phyloP scores from a whole-genome alignment of 768 basidiomycete genomes.

The Candolleomyces aberdarensis region DNA sequence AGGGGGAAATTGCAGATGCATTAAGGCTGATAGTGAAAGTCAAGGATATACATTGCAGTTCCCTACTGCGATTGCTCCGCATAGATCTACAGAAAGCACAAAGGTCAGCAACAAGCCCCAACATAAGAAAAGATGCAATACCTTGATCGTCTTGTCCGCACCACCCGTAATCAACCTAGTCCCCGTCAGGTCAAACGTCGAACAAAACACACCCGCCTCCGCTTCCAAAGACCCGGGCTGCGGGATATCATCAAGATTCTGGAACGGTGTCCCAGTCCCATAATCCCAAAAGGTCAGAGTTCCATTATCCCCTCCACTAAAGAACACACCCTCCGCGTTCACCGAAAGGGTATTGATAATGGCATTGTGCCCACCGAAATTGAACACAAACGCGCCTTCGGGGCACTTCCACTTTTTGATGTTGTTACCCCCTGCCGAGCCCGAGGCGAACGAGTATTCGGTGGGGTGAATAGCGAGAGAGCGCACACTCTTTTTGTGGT shows the following conservation, averaged over 20 bases:
- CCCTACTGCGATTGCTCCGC: slow-evolving; percentile 63
- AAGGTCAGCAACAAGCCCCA: not conserved
- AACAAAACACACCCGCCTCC: slow-evolving; percentile 95
- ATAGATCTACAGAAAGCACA: slow-evolving; percentile 41
- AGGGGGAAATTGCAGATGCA: no score
- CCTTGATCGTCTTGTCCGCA: slow-evolving; percentile 99
- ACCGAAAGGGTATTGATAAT: slow-evolving; percentile 96
- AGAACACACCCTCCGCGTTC: slow-evolving; percentile 94
- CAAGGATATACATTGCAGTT: no score
- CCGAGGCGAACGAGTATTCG: slow-evolving; percentile 94
- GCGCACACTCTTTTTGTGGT: slow-evolving; percentile 98
- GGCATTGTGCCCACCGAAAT: slow-evolving; percentile 93
- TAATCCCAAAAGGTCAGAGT: slow-evolving; percentile 94
- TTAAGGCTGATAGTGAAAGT: no score
- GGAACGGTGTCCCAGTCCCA: slow-evolving; percentile 91
- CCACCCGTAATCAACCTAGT: slow-evolving; percentile 93
- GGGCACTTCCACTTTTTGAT: slow-evolving; percentile 99
- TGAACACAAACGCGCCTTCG: slow-evolving; percentile 93
- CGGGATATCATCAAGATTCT: slow-evolving; percentile 88
- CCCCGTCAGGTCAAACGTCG: slow-evolving; percentile 94
- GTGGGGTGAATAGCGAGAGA: slow-evolving; percentile 93
- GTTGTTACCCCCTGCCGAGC: slow-evolving; percentile 97
- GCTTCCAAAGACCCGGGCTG: slow-evolving; percentile 98
- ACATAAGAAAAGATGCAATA: slow-evolving; percentile 25
- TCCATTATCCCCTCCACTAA: slow-evolving; percentile 97